These are phyloP conservation scores for Plasmodium ovale DNA, from an alignment of 169 alveolate species.

Conservation along the genomic window DNA sequence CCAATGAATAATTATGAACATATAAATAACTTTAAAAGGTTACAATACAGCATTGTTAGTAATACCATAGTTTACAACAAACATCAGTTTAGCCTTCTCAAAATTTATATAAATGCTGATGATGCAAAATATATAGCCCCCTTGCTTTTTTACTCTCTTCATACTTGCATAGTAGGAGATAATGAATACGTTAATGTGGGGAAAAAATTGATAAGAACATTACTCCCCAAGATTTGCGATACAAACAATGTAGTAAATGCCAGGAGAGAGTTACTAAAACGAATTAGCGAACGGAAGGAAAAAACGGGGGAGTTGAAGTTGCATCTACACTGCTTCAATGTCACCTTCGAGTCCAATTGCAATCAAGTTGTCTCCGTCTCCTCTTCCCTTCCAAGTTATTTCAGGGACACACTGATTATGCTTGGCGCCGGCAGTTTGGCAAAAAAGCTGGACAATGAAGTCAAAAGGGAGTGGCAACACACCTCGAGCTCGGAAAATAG, in stretches of 20 bases:
- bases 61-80: slow-evolving; percentile 19
- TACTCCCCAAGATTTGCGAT: not conserved
- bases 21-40: not conserved
- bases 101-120: slow-evolving; percentile 27
- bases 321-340: slow-evolving; percentile 43
- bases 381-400: slow-evolving; percentile 20
- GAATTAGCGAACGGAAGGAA: not conserved
- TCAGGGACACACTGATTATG: slow-evolving; percentile 35
- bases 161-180: slow-evolving; percentile 72
- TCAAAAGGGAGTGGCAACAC: not conserved
- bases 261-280: slow-evolving; percentile 12
- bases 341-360: slow-evolving; percentile 47
- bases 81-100: slow-evolving; percentile 33
- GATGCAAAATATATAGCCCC: slow-evolving; percentile 50
- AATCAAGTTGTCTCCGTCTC: slow-evolving; percentile 7
- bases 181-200: slow-evolving; percentile 29
- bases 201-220: slow-evolving; percentile 18
- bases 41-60: slow-evolving; percentile 22
- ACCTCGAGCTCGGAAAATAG: not conserved
- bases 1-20: slow-evolving; percentile 23
- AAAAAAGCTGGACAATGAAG: not conserved
- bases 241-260: not conserved
- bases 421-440: slow-evolving; percentile 31
- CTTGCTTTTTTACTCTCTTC: slow-evolving; percentile 29
- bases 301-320: slow-evolving; percentile 3